A percentile compares a stretch with the other conserved stretches of the same genome.
Evolutionary conservation across 495 filamentous ascomycete species (phyloP).

Genomic region (Hypomontagnella monticulosa): DNA sequence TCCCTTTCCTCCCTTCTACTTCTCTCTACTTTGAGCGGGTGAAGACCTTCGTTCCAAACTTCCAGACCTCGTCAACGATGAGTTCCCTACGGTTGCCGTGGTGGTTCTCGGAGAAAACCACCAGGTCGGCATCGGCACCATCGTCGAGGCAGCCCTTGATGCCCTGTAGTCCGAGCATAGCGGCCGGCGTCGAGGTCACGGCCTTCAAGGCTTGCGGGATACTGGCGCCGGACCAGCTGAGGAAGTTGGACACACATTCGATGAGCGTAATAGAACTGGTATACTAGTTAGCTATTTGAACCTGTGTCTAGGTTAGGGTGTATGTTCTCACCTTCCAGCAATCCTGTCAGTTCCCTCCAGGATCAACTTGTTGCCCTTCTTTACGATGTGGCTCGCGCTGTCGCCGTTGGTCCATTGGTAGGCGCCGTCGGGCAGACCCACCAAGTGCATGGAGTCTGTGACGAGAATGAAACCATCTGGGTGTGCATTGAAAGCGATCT

Average conservation of each 20-base stretch:
- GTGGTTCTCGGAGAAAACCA: constrained; percentile 69
- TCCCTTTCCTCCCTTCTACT: neutral
- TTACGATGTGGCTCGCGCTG: constrained; percentile 64
- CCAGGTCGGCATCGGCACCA: constrained; percentile 82
- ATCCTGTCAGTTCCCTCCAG: constrained; percentile 77
- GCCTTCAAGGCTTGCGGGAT: constrained; percentile 73
- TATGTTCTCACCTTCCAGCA: constrained; percentile 65
- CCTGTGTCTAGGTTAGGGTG: neutral
- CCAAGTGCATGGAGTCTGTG: constrained; percentile 72
- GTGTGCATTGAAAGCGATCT: constrained; percentile 70
- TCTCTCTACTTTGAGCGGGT: constrained; percentile 11
- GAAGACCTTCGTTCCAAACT: constrained; percentile 66
- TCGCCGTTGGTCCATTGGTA: constrained; percentile 85
- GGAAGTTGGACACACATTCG: constrained; percentile 84
- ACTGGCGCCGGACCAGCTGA: constrained; percentile 71
- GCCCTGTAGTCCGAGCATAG: constrained; percentile 72
- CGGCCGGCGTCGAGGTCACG: constrained; percentile 77
- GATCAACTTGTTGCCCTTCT: constrained; percentile 71
- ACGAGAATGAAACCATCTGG: constrained; percentile 72
- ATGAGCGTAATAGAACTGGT: constrained; percentile 73
- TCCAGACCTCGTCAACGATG: constrained; percentile 79
- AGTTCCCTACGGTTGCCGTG: constrained; percentile 60
- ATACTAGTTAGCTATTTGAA: constrained; percentile 19
- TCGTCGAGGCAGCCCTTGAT: constrained; percentile 73
- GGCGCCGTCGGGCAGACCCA: constrained; percentile 76